These are phyloP conservation scores for Alternaria conjuncta DNA, from an alignment of 2,329 filamentous ascomycete genomes.

Conservation along the genomic window DNA sequence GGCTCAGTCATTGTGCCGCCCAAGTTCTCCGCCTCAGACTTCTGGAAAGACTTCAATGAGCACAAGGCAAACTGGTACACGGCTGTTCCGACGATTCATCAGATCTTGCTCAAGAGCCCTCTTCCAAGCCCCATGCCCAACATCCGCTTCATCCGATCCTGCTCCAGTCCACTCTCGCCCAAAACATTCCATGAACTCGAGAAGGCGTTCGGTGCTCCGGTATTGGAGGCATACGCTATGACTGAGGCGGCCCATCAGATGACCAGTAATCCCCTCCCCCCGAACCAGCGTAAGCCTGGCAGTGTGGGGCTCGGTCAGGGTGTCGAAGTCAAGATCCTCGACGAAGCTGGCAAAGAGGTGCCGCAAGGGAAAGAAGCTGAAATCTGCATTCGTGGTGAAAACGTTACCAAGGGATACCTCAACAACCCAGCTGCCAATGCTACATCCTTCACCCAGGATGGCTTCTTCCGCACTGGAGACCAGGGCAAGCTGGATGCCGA, in stretches of 20 bases:
- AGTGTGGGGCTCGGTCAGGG: constrained; percentile 84
- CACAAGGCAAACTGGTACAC: constrained; percentile 90
- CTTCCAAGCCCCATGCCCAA: constrained; percentile 70
- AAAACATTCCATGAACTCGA: constrained; percentile 83
- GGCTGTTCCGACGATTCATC: constrained; percentile 90
- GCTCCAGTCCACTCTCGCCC: constrained; percentile 82
- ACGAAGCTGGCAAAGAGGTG: constrained; percentile 71
- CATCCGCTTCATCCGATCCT: constrained; percentile 88
- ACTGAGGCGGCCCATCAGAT: constrained; percentile 88
- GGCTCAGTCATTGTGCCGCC: constrained; percentile 80
- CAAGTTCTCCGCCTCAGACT: constrained; percentile 81
- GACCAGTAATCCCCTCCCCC: constrained; percentile 69
- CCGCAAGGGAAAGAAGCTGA: constrained; percentile 75
- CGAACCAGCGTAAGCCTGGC: constrained; percentile 77
- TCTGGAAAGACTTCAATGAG: constrained; percentile 78
- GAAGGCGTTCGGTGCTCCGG: constrained; percentile 75
- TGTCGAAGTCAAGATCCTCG: constrained; percentile 79
- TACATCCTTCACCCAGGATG: constrained; percentile 73
- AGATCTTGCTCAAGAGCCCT: constrained; percentile 80
- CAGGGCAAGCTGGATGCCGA: constrained; percentile 82
- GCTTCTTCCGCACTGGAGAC: constrained; percentile 88
- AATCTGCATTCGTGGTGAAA: constrained; percentile 82
- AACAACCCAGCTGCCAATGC: constrained; percentile 82
- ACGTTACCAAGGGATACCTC: constrained; percentile 83
- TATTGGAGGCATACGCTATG: constrained; percentile 92